phyloP scores from a whole-genome alignment of 78 protist species.

The Dictyostelium brefeldianum region DNA sequence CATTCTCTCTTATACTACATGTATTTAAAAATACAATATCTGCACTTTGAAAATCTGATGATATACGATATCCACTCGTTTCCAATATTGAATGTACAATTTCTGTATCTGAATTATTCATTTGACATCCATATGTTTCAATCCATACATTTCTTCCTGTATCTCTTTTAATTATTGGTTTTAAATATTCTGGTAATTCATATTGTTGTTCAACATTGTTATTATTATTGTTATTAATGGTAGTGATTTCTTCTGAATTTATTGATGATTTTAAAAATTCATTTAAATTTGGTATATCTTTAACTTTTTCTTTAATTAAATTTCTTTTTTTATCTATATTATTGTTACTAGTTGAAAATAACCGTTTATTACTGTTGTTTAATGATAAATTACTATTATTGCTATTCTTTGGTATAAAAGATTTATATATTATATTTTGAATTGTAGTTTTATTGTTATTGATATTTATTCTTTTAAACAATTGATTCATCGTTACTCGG shows the following conservation, averaged over 20 bases:
- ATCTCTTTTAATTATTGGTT: neutral
- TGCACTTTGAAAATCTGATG: constrained; percentile 63
- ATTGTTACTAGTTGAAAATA: too few species aligned
- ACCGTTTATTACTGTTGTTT: neutral
- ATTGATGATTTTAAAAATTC: constrained; percentile 24
- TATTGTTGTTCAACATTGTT: neutral
- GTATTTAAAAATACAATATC: constrained; percentile 93
- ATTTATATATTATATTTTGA: too few species aligned
- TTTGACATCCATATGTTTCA: constrained; percentile 96
- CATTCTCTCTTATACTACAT: constrained; percentile 95
- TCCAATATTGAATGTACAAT: constrained; percentile 83
- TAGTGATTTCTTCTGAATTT: too few species aligned
- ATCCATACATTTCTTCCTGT: constrained; percentile 77
- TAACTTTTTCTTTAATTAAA: constrained; percentile 4
- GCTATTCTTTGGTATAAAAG: neutral
- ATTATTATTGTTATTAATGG: neutral
- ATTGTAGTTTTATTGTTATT: too few species aligned
- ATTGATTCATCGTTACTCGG: too few species aligned
- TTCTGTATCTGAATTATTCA: constrained; percentile 95
- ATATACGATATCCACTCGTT: constrained; percentile 72
- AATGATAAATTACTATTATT: neutral
- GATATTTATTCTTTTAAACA: too few species aligned
- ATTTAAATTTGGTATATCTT: constrained; percentile 44
- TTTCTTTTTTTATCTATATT: constrained; percentile 8
- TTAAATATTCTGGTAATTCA: constrained; percentile 29